phyloP scores from a whole-genome alignment of 2,329 filamentous ascomycete genomes.

The Cercospora canescens region DNA sequence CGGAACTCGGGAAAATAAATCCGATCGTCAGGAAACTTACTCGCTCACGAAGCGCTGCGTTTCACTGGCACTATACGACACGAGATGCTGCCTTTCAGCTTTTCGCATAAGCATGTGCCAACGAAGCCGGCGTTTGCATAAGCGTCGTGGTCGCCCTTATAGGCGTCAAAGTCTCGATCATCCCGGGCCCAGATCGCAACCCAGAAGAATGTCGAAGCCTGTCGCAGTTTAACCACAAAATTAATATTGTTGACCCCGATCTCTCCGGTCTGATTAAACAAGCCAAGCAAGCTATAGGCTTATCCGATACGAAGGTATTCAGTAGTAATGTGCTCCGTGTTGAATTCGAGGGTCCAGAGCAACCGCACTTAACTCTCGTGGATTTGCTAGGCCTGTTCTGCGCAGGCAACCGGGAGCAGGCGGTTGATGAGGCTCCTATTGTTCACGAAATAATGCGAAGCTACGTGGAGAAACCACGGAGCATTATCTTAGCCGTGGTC shows the following conservation, averaged over 20 bases:
- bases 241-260: background rate
- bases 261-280: background rate
- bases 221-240: background rate
- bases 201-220: background rate
- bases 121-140: conserved; percentile 57
- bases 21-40: background rate
- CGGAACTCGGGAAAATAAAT: background rate
- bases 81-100: background rate
- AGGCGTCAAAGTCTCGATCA: conserved; percentile 3
- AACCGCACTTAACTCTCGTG: conserved; percentile 26
- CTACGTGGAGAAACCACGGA: conserved; percentile 40
- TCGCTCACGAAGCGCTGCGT: background rate
- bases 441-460: conserved; percentile 38
- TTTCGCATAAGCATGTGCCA: conserved; percentile 45
- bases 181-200: background rate
- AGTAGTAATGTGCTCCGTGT: conserved; percentile 22
- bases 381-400: conserved; percentile 30
- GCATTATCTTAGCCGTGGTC: conserved; percentile 45
- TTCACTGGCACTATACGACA: too few species aligned
- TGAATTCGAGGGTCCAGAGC: conserved; percentile 22
- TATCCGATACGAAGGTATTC: conserved; percentile 1
- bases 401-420: conserved; percentile 27
- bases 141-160: conserved; percentile 36
- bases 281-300: background rate
- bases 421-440: conserved; percentile 36